Evolutionary conservation across 176 grass and related monocot species (phyloP), one percentile per base, ranked within the genome.

Genomic region (Eleusine coracana): DNA sequence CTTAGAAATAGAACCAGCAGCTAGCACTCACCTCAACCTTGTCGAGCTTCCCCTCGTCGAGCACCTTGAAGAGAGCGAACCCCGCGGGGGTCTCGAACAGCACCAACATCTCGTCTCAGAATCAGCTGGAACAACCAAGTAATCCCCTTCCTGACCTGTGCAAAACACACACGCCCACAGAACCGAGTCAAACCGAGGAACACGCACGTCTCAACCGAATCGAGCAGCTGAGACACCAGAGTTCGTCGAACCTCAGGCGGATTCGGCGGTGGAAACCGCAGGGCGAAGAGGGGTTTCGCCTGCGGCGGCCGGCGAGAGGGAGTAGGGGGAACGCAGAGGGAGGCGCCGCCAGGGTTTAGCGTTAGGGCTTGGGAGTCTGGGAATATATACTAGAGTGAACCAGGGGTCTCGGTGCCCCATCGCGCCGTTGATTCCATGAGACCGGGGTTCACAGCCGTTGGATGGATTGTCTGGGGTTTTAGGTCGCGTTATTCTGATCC

Each of bases 21-120:
- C 72, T 94, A 2, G 28, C 16, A 80, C 74, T 83, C 71, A 97
- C 95, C 88, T 97, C 90, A n/a, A 94, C 84, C 63, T 89, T 89
- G 65, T 84, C 72, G 45, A 97, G 84, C 85, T 94, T 97, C 27
- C 94, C 91, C 87, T 97, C 89, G 75, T 97, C 77, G 37, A 92
- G 83, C 68, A 97, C 94, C 82, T 93, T 97, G 71, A 93, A 97
- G 23, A 97, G 79, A 70, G 91, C 87, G 62, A 97, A 97, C 37
- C 94, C 94, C 52, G 87, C 87, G 6, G 87, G 89, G 23, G 89
- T 97, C 82, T 94, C 94, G 40, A 97, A 97, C 75, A 97, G 40
- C 41, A 93, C 94, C 68, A 97, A 51, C 95, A 97, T 97, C 80
- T 78, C 65, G 16, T 14, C 15, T 46, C 34, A 9, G 17, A 42